These are phyloP conservation scores for Anacardium occidentale DNA, from an alignment of 345 rosid species.

Conservation along the genomic window DNA sequence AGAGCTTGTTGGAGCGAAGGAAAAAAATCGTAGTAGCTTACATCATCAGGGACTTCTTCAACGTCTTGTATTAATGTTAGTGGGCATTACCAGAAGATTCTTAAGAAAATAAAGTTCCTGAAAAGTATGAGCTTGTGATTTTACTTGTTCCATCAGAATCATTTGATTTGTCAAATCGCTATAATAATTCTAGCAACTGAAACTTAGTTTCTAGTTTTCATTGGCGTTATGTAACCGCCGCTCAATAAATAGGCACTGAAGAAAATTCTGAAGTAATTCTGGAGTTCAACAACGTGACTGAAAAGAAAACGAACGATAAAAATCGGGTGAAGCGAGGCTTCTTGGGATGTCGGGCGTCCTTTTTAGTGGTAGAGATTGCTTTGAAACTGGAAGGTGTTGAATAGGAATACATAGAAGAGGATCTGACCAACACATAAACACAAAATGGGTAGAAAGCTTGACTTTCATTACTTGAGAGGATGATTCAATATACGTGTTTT, in stretches of 20 bases:
- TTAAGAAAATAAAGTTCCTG: not conserved
- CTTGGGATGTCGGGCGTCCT: slow-evolving; percentile 46
- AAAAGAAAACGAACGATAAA: not conserved
- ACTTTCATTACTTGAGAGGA: too few species aligned
- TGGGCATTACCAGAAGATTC: not conserved
- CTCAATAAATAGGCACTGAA: slow-evolving; percentile 3
- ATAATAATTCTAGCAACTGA: not conserved
- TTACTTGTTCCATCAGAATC: too few species aligned
- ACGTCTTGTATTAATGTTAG: too few species aligned
- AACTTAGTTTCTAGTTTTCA: slow-evolving; percentile 10
- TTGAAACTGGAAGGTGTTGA: slow-evolving; percentile 48
- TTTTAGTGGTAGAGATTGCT: slow-evolving; percentile 44
- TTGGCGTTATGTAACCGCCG: not conserved
- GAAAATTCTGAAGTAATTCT: not conserved
- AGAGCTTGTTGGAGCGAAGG: slow-evolving; percentile 30
- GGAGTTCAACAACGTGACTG: not conserved
- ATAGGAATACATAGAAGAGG: slow-evolving; percentile 50
- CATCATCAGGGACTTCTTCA: too few species aligned
- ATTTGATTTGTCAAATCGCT: too few species aligned
- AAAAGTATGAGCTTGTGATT: too few species aligned
- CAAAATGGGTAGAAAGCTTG: too few species aligned
- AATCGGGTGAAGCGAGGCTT: slow-evolving; percentile 39
- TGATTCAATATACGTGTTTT: too few species aligned
- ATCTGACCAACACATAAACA: slow-evolving; percentile 39
- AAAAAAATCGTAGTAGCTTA: slow-evolving; percentile 9